Evolutionary conservation across 345 rosid species (phyloP), one percentile per base, ranked within the genome.

Genomic region (Eucalyptus grandis): DNA sequence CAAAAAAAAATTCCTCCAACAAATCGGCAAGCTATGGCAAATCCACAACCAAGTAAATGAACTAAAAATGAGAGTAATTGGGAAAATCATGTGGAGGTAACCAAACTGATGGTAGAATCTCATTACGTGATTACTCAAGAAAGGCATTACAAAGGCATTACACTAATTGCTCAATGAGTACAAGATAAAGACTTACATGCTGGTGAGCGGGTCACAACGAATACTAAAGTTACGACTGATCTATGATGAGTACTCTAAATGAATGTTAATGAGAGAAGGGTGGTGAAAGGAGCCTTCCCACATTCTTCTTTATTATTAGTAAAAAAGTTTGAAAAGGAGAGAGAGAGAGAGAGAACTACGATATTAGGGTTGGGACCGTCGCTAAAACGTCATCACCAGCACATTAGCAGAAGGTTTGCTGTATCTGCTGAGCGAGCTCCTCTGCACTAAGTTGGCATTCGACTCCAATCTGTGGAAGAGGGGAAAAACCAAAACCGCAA

Each of bases 361-460:
- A 77, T 44, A 77, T 11, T 77, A 40, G 47, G 83, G 85, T 77
- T 77, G 88, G 30, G 62, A 86, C 46, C 46, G 22, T 72, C 44
- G 43, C 31, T 14, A 50, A 69, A 67, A 31, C 40, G 44, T 12
- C 85, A 40, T 77, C 85, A 77, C 16, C 26, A 40, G 16, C 85
- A 77, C 26, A 49, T 89, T 91, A 92, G 95, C 94, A 91, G 95
- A 98, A 98, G 69, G 99, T 97, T 91, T 93, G 96, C 91, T 95
- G 99, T 89, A 98, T 94, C 90, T 94, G 98, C 54, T 96, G 96
- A 53, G 98, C 99, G 65, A 98, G 94, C 90, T 98, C 99, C 88
- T 97, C 99, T 2, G 99, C 99, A 88, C 99, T 97, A 22, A 98
- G 97, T 93, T 91, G 98, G 93, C 99, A 98, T 92, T 96, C 98